These are phyloP conservation scores for Sphaerulina populicola DNA, from an alignment of 2,329 filamentous ascomycete species.

Conservation along the genomic window DNA sequence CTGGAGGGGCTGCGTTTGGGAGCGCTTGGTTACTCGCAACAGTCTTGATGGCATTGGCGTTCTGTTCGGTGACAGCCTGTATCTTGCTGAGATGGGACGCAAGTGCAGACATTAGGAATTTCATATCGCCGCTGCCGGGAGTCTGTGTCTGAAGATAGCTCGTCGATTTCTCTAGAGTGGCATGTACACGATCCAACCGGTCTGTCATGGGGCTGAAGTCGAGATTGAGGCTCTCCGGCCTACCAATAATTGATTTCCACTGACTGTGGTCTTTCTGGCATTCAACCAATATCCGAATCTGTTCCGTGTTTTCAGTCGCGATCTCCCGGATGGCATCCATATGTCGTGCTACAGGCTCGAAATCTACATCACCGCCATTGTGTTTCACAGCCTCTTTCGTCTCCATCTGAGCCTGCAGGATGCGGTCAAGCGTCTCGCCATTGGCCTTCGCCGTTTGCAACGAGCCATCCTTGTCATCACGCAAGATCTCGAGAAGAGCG, in stretches of 20 bases:
- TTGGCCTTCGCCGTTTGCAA: background rate
- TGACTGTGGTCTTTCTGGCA: conserved; percentile 4
- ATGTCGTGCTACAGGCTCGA: conserved; percentile 18
- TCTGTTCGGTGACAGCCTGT: conserved; percentile 27
- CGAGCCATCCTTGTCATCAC: conserved; percentile 9
- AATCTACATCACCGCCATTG: conserved; percentile 16
- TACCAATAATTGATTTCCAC: background rate
- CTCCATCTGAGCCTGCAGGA: conserved; percentile 21
- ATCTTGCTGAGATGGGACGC: conserved; percentile 27
- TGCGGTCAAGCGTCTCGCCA: conserved; percentile 7
- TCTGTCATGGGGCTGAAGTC: conserved; percentile 26
- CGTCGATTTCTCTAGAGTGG: conserved; percentile 16
- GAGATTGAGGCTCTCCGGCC: conserved; percentile 18
- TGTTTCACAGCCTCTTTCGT: conserved; percentile 14
- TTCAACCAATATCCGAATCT: conserved; percentile 19
- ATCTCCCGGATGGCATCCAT: conserved; percentile 20
- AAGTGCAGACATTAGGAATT: conserved; percentile 26
- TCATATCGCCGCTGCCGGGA: conserved; percentile 20
- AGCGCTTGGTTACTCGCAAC: conserved; percentile 15
- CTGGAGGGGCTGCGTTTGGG: background rate
- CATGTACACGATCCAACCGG: conserved; percentile 21
- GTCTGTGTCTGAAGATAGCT: conserved; percentile 2
- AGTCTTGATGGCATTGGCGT: conserved; percentile 21
- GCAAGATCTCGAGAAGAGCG: conserved; percentile 8
- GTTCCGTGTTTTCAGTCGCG: conserved; percentile 17